Evolutionary conservation across 805 yeast genomes (phyloP), one percentile per base, ranked within the genome.

Genomic region (Peterozyma toletana): DNA sequence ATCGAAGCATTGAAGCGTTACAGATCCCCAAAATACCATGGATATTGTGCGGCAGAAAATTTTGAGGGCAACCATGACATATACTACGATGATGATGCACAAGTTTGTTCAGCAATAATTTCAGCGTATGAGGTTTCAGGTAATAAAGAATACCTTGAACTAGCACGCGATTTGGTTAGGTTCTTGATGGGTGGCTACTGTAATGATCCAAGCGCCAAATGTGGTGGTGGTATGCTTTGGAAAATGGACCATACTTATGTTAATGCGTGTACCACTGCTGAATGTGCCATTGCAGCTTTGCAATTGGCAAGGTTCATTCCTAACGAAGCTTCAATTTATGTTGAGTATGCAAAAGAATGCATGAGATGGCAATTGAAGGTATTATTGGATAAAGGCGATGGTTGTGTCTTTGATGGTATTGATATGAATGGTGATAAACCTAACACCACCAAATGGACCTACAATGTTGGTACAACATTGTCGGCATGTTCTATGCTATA

Each of bases 81-180:
- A 35, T 81, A 82, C 58, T 78, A 78, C 49, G 88, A 83, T 54
- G 90, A 83, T 54, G 84, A 82, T 55, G 90, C 89, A 2, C 90
- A 83, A 56, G 77, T 82, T 11, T 82, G 84, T 13, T 68, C 79
- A 52, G 83, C 81, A 3, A 66, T 80, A 51, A 63, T 83, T 45
- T 71, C 79, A 2, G 85, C 86, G 2, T 82, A 77, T 54, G 88
- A 81, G 53, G 86, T 78, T 18, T 80, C 87, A 1, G 75, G 73
- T 1, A 74, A 80, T 48, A 63, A 63, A 50, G 63, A 64, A 38
- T 78, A 67, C 54, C 63, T 83, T 48, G 78, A 73, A 50, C 66
- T 67, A 50, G 84, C 80, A 7, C 66, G 77, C 40, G 83, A 78
- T 49, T 64, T 79, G 51, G 79, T 74, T 44, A 58, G 77, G 36